phyloP scores from a whole-genome alignment of 1,139 yeast genomes.

The Candida sp. region DNA sequence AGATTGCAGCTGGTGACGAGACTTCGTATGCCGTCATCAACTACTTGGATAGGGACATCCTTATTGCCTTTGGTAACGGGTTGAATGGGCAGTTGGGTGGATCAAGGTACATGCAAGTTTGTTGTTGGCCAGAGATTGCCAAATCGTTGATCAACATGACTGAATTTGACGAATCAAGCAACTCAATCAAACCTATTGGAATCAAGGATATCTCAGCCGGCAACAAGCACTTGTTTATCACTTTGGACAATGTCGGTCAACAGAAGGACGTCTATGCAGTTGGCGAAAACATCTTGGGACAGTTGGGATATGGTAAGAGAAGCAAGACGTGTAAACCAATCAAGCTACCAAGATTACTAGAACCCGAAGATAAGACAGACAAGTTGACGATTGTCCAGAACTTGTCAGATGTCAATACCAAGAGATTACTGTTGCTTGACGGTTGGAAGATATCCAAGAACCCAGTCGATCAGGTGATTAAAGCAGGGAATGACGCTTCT shows the following conservation, averaged over 20 bases:
- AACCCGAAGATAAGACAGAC: conserved; percentile 48
- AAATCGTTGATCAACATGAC: conserved; percentile 50
- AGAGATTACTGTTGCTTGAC: conserved; percentile 50
- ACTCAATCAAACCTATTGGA: conserved; percentile 42
- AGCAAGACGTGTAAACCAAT: conserved; percentile 63
- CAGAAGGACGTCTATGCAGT: conserved; percentile 68
- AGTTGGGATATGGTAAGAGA: conserved; percentile 82
- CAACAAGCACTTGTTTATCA: conserved; percentile 65
- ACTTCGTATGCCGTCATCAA: conserved; percentile 61
- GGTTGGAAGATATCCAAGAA: conserved; percentile 25
- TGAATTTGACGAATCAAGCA: conserved; percentile 42
- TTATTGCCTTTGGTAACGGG: conserved; percentile 83
- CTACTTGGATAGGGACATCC: conserved; percentile 28
- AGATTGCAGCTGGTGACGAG: conserved; percentile 70
- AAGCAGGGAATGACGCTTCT: conserved; percentile 65
- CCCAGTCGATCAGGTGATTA: conserved; percentile 55
- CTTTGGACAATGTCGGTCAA: conserved; percentile 50
- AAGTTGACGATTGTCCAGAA: conserved; percentile 25
- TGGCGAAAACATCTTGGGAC: conserved; percentile 87
- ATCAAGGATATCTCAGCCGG: conserved; percentile 64
- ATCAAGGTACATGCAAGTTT: conserved; percentile 76
- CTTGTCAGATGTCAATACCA: conserved; percentile 38
- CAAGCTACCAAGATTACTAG: conserved; percentile 57
- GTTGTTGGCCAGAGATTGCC: conserved; percentile 65
- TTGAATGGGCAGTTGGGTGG: conserved; percentile 88